A percentile compares a stretch with the other conserved stretches of the same genome.
These are phyloP conservation scores for Panaeolus papilionaceus DNA, from an alignment of 768 basidiomycete species.

Conservation along the genomic window DNA sequence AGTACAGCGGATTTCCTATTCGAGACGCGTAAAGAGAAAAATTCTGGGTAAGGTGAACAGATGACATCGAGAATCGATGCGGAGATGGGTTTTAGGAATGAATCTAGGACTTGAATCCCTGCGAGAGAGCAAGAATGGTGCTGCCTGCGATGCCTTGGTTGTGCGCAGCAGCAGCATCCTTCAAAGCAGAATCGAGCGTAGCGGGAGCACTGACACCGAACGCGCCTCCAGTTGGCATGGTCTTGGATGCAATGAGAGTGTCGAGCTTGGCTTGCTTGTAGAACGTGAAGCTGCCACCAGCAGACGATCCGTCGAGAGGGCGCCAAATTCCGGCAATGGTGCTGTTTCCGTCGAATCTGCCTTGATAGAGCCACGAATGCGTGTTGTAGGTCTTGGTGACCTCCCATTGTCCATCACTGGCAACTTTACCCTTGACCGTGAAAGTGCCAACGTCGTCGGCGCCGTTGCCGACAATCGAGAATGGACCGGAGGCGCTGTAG, in stretches of 20 bases:
- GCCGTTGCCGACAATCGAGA: background rate
- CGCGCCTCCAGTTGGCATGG: background rate
- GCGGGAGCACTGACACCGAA: background rate
- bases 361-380: background rate
- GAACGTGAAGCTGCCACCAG: background rate
- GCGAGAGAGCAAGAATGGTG: background rate
- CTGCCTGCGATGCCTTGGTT: background rate
- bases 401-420: background rate
- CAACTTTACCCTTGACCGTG: background rate
- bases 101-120: background rate
- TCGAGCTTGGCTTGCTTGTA: background rate
- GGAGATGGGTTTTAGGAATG: background rate
- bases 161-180: background rate
- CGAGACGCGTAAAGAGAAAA: background rate
- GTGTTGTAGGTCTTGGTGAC: background rate
- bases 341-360: background rate
- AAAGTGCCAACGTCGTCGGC: background rate
- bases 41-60: background rate
- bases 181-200: background rate
- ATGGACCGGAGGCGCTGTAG: background rate
- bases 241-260: background rate
- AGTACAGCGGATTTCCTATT: background rate
- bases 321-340: slow-evolving; percentile 5
- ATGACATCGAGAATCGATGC: too few species aligned
- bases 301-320: background rate